Conservation (phyloP, 192 early-diverging fungal species). For the Coemansia sp. region DNA sequence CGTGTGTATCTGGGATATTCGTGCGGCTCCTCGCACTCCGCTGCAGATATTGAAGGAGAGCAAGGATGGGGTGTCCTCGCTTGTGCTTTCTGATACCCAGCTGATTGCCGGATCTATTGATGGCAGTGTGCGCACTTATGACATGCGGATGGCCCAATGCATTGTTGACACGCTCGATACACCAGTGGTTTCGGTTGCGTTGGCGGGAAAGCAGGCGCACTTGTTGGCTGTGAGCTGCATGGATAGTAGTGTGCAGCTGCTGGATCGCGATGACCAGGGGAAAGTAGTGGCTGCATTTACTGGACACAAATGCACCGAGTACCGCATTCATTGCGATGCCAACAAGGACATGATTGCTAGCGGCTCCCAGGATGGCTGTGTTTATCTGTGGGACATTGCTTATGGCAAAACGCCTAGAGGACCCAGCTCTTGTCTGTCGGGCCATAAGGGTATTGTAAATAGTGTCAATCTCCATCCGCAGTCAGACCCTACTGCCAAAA, state of each 20-base stretch:
- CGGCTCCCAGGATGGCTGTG: constrained; percentile 86
- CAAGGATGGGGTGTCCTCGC: constrained; percentile 81
- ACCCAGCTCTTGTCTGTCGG: constrained; percentile 11
- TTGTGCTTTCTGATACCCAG: constrained; percentile 68
- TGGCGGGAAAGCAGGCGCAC: constrained; percentile 62
- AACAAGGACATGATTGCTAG: constrained; percentile 73
- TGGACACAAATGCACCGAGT: constrained; percentile 79
- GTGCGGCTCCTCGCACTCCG: constrained; percentile 52
- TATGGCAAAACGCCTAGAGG: constrained; percentile 38
- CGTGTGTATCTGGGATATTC: constrained; percentile 53
- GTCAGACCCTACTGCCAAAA: constrained; percentile 1
- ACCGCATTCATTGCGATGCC: constrained; percentile 72
- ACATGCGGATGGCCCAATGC: constrained; percentile 75
- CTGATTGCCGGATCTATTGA: constrained; percentile 83
- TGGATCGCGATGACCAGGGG: constrained; percentile 73
- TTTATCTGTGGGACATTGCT: constrained; percentile 84
- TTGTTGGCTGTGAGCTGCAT: constrained; percentile 73
- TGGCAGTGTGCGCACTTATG: constrained; percentile 78
- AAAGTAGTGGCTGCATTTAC: constrained; percentile 68
- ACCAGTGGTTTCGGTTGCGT: constrained; percentile 70
- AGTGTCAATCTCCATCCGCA: constrained; percentile 31
- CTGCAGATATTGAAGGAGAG: constrained; percentile 82
- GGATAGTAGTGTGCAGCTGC: constrained; percentile 77
- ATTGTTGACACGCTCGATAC: constrained; percentile 72
- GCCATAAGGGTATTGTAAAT: constrained; percentile 43